phyloP scores from a whole-genome alignment of 768 basidiomycete genomes.

The Coprinopsis sp. region DNA sequence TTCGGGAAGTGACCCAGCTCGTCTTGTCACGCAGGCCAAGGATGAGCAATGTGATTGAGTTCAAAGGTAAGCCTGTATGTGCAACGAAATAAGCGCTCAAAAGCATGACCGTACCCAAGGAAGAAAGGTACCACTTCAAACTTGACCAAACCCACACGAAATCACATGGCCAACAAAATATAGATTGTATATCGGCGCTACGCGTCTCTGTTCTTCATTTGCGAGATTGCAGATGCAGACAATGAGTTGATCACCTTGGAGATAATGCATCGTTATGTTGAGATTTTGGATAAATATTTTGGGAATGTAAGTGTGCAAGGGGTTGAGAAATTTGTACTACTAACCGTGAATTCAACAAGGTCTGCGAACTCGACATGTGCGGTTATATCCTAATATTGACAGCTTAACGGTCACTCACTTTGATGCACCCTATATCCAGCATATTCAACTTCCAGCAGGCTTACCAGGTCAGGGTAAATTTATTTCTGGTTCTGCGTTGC shows the following conservation, averaged over 20 bases:
- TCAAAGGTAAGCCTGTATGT: slow-evolving; percentile 65
- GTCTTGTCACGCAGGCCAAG: slow-evolving; percentile 82
- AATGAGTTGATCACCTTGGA: slow-evolving; percentile 92
- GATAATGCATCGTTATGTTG: slow-evolving; percentile 91
- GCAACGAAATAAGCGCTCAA: background rate
- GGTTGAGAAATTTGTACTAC: slow-evolving; percentile 24
- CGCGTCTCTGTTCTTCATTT: slow-evolving; percentile 93
- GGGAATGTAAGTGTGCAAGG: slow-evolving; percentile 73
- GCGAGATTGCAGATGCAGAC: slow-evolving; percentile 75
- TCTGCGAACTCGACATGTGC: slow-evolving; percentile 90
- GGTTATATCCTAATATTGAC: slow-evolving; percentile 16
- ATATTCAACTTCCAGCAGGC: slow-evolving; percentile 99
- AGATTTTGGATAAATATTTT: slow-evolving; percentile 86
- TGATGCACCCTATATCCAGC: slow-evolving; percentile 37
- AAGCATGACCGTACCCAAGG: slow-evolving; percentile 20
- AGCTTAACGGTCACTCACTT: background rate
- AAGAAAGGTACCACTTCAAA: too few species aligned
- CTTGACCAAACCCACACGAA: too few species aligned
- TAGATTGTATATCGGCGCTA: slow-evolving; percentile 93
- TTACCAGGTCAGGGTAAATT: slow-evolving; percentile 69
- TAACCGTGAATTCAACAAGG: slow-evolving; percentile 46
- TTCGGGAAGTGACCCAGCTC: slow-evolving; percentile 93
- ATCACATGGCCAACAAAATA: too few species aligned
- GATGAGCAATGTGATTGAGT: slow-evolving; percentile 96
- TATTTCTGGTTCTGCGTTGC: background rate